Evolutionary conservation across 805 yeast species (phyloP), one percentile per base, ranked within the genome.

Genomic region (Spathaspora hagerdaliae): DNA sequence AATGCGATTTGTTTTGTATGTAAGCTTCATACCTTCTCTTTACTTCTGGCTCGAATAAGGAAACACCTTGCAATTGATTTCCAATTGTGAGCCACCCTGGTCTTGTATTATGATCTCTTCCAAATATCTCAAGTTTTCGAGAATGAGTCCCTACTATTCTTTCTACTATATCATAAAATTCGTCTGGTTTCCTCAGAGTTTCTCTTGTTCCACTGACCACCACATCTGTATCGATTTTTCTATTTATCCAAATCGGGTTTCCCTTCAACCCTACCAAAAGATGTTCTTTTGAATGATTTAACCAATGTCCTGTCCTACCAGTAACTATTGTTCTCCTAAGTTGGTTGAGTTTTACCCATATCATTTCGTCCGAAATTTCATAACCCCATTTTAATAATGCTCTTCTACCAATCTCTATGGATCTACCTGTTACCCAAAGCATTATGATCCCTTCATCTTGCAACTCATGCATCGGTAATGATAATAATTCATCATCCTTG

Each of bases 301-400:
- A 72, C 98, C 98, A 91, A 61, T 91, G 98, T 0, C 98, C 98
- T 0, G 98, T 91, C 51, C 97, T 71, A 1, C 98, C 98, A 0
- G 98, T 92, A 48, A 95, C 90, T 37, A 91, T 90, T 0, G 97
- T 91, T 49, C 96, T 71, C 15, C 84, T 80, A 49, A 92, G 66
- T 60, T 92, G 97, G 61, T 91, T 91, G 5, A 94, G 81, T 62
- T 91, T 91, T 48, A 89, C 78, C 98, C 98, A 91, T 7, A 91
- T 78, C 50, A 91, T 64, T 60, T 91, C 97, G 61, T 90, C 92
- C 19, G 79, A 67, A 5, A 85, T 79, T 33, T 65, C 60, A 60
- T 91, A 91, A 1, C 97, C 97, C 96, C 97, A 90, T 47, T 78
- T 80, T 4, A 61, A 62, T 45, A 91, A 67, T 7, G 91, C 87